Evolutionary conservation across 2,329 filamentous ascomycete species (phyloP).

Genomic region (Aspergillus sp.): DNA sequence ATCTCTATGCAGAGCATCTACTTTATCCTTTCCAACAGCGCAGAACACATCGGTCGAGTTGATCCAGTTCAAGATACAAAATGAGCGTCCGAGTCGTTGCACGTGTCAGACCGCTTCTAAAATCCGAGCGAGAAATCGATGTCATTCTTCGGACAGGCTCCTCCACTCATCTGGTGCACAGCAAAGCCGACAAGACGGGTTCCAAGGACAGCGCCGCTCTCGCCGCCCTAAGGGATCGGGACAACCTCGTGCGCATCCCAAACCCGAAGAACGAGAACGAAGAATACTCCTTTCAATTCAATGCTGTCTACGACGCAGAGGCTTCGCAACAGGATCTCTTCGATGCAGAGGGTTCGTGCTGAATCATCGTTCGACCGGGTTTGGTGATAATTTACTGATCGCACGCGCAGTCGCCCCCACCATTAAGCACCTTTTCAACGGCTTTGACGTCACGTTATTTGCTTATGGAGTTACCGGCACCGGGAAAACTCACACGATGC

Average conservation of each 20-base stretch:
- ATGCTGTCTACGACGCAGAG: conserved; percentile 79
- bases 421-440: conserved; percentile 82
- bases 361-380: conserved; percentile 2
- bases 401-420: conserved; percentile 72
- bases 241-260: conserved; percentile 77
- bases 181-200: conserved; percentile 25
- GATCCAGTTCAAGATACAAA: conserved; percentile 13
- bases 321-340: conserved; percentile 85
- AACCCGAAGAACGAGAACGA: conserved; percentile 91
- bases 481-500: conserved; percentile 95
- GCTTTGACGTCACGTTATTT: conserved; percentile 83
- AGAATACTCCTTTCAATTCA: conserved; percentile 92
- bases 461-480: conserved; percentile 92
- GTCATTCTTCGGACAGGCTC: conserved; percentile 73
- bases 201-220: conserved; percentile 22
- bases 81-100: conserved; percentile 78
- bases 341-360: conserved; percentile 74
- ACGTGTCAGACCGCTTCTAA: conserved; percentile 81
- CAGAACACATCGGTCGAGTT: background rate
- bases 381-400: conserved; percentile 15
- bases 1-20: background rate
- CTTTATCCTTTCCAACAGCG: background rate
- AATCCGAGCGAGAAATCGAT: conserved; percentile 82
- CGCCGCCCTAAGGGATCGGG: conserved; percentile 49
- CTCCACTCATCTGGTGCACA: conserved; percentile 14